Conservation (phyloP, 306 rosid species). For the Adenanthera pavonina region DNA sequence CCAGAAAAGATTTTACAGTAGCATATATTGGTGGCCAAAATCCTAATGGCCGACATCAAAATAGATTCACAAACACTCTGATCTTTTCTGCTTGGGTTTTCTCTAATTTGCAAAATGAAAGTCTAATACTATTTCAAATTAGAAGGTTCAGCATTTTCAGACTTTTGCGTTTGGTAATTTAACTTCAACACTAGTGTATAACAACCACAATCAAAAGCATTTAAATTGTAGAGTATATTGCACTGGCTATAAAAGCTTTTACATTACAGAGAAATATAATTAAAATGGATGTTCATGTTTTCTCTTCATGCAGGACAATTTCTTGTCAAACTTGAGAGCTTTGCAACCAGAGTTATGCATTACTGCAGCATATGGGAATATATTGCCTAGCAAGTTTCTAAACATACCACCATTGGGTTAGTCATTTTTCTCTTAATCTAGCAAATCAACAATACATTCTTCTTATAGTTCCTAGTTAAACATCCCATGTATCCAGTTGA, state of each 20-base stretch:
- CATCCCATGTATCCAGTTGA: background rate
- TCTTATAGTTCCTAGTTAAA: background rate
- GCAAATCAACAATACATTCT: background rate
- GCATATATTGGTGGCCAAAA: background rate
- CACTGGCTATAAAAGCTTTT: background rate
- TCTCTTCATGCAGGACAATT: slow-evolving; percentile 58
- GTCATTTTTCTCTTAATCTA: slow-evolving; percentile 5
- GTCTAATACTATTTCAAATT: background rate
- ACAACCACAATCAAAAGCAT: background rate
- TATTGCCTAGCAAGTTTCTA: slow-evolving; percentile 52
- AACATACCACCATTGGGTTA: slow-evolving; percentile 59
- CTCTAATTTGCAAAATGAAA: too few species aligned
- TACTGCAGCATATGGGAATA: slow-evolving; percentile 59
- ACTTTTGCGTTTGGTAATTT: background rate
- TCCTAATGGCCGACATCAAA: background rate
- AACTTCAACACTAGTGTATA: background rate
- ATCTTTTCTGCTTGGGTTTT: background rate
- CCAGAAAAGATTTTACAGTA: background rate
- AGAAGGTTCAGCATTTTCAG: background rate
- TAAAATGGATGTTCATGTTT: slow-evolving; percentile 5
- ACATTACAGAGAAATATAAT: background rate
- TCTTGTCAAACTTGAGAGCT: slow-evolving; percentile 72
- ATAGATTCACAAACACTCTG: background rate
- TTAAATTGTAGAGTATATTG: background rate
- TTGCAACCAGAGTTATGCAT: slow-evolving; percentile 81